Base-by-base conservation (phyloP, 2,329 filamentous ascomycete species). In the Pyrenochaeta sp. region DNA sequence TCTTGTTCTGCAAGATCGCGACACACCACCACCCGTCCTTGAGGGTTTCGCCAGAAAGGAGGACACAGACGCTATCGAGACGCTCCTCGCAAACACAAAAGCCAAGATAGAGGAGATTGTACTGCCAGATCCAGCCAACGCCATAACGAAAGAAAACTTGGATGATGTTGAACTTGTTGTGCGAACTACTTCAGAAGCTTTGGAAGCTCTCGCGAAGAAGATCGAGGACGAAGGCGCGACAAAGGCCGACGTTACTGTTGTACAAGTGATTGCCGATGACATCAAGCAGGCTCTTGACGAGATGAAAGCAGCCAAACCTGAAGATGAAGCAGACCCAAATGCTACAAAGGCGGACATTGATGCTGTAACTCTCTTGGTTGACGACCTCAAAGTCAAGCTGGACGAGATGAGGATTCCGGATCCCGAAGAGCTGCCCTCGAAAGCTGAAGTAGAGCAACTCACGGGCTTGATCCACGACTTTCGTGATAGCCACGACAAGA, bases 41-140 rank as follows among this genome's bases (percentile, higher is more conserved):
- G 81, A 83, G 42, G 86, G 87, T 32, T 73, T 82, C 2, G 87
- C 89, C 5, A 87, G 83, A 29, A 91, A 91, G 70, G 92, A 97
- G 61, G 93, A 98, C 64, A 91, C 93, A 0, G 87, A 94, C 56
- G 92, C 92, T 10, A 93, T 98, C 53, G 94, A 97, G 75, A 96
- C 90, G 0, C 87, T 98, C 43, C 82, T 98, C 11, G 87, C 90
- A 36, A 97, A 96, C 72, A 93, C 92, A 29, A 97, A 97, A 73
- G 87, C 89, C 4, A 90, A 90, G 41, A 80, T 98, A 9, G 94
- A 97, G 53, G 92, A 96, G 54, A 85, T 96, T 44, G 85, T 75
- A 4, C 73, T 85, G 21, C 81, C 84, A 1, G 81, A 93, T 45
- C 84, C 87, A 3, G 89, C 92, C 30, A 87, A 90, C 51, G 80